These are phyloP conservation scores for Acer saccharum DNA, from an alignment of 345 rosid genomes.

Conservation along the genomic window DNA sequence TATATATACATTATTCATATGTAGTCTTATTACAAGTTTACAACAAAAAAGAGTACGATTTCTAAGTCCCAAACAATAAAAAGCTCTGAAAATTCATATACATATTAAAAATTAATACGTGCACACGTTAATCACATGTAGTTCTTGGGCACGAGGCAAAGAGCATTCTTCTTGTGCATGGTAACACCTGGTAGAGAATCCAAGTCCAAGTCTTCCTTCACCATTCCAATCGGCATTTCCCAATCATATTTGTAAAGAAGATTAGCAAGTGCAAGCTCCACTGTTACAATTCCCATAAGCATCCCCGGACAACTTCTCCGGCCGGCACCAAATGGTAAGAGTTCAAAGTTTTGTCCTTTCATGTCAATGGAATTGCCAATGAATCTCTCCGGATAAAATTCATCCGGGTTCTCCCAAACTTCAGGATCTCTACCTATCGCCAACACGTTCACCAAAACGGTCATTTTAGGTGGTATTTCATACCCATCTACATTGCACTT, in stretches of 20 bases:
- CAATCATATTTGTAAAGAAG: conserved; percentile 23
- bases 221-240: conserved; percentile 22
- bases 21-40: no score
- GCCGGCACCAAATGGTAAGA: conserved; percentile 34
- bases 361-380: conserved; percentile 18
- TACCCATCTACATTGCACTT: conserved; percentile 21
- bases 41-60: no score
- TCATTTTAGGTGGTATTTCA: conserved; percentile 23
- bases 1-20: no score
- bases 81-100: no score
- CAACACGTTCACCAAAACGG: conserved; percentile 15
- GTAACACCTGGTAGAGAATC: conserved; percentile 14
- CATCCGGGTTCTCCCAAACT: neutral
- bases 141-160: conserved; percentile 11
- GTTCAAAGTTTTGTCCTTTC: conserved; percentile 24
- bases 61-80: no score
- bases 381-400: conserved; percentile 9
- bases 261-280: conserved; percentile 25
- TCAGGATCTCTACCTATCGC: neutral
- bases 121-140: neutral
- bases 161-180: conserved; percentile 24
- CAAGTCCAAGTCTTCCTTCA: conserved; percentile 12
- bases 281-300: conserved; percentile 6
- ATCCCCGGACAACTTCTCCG: conserved; percentile 38
- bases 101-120: no score